phyloP scores from a whole-genome alignment of 495 filamentous ascomycete genomes.

The Aspergillus bertholletiae region DNA sequence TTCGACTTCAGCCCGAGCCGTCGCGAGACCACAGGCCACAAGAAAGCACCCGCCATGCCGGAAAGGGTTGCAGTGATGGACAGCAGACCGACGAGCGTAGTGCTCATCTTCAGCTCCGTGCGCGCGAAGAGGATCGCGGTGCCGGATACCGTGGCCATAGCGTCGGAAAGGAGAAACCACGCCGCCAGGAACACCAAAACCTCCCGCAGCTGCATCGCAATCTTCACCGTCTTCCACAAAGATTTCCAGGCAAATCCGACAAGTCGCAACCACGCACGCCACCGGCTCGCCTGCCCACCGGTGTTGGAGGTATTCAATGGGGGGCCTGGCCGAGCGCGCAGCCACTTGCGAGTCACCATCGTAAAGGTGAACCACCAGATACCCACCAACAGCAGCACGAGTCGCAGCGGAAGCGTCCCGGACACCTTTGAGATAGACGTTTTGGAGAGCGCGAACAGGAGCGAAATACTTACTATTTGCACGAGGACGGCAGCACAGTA shows the following conservation, averaged over 20 bases:
- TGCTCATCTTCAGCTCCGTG: conserved; percentile 76
- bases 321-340: conserved; percentile 79
- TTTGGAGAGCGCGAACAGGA: conserved; percentile 62
- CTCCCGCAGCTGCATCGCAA: conserved; percentile 72
- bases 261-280: conserved; percentile 46
- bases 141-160: conserved; percentile 83
- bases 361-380: conserved; percentile 89
- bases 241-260: conserved; percentile 77
- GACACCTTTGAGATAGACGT: conserved; percentile 45
- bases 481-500: conserved; percentile 75
- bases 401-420: conserved; percentile 53
- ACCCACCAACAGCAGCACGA: conserved; percentile 76
- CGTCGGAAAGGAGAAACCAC: conserved; percentile 88
- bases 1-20: conserved; percentile 59
- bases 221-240: conserved; percentile 68
- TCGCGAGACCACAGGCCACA: conserved; percentile 71
- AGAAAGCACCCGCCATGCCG: conserved; percentile 78
- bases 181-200: conserved; percentile 77
- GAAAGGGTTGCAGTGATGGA: conserved; percentile 76
- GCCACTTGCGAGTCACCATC: conserved; percentile 75
- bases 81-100: conserved; percentile 71
- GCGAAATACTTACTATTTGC: conserved; percentile 68
- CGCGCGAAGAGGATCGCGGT: conserved; percentile 92
- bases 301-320: conserved; percentile 44
- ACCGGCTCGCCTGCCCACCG: conserved; percentile 13